Base-by-base conservation (phyloP, 1,139 yeast species). In the Scheffersomyces illinoinensis region DNA sequence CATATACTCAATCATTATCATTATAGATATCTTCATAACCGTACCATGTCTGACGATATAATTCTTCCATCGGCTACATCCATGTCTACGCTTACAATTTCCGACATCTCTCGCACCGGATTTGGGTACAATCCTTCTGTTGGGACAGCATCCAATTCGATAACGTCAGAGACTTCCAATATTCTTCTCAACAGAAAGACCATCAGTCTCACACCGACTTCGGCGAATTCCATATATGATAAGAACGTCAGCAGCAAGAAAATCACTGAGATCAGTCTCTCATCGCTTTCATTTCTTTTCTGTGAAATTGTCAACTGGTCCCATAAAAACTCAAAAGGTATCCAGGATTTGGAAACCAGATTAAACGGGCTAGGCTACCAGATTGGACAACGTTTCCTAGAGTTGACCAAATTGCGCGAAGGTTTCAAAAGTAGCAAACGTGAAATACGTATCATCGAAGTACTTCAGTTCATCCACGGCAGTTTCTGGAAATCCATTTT, bases 381-480 rank as follows among this genome's bases (percentile, higher is more conserved):
- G 80, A 86, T 67, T 78, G 87, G 86, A 12, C 84, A 80, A 62
- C 68, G 78, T 54, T 77, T 73, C 60, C 66, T 81, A 54, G 85
- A 81, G 61, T 71, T 81, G 53, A 70, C 77, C 47, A 81, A 81
- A 64, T 62, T 79, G 26, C 67, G 84, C 57, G 86, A 82, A 66
- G 91, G 95, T n/a, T 68, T 75, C 39, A 89, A 89, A 67, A 75
- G 78, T 53, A 85, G 89, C 39, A 86, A 86, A 65, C 79, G 99
- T 66, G 96, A 91, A 66, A 84, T 86, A 33, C 85, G 83, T 62
- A 81, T 93, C 2, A 80, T 95, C 26, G 97, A 93, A 55, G 84
- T 92, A 21, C 76, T 95, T 57, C 97, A 93, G 68, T 92, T 91
- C 71, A 86, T 95, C 14, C 95, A 92, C 67, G 86, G 93, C 0